Base-by-base conservation (phyloP, 306 rosid species). In the Bauhinia variegata region DNA sequence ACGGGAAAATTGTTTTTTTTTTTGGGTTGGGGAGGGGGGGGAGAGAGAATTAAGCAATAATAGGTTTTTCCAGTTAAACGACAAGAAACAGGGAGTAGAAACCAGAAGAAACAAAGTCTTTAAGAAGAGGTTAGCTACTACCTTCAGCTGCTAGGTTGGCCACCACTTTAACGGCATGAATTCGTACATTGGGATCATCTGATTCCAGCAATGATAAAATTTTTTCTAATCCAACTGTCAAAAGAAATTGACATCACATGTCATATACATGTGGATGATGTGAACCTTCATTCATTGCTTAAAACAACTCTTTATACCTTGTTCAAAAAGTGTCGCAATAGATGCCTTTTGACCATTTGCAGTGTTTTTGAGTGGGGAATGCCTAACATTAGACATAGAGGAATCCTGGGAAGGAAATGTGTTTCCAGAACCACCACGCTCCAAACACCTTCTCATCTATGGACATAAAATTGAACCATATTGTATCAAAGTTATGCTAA, bases 131-230 rank as follows among this genome's bases (percentile, higher is more conserved):
- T 68, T 47, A 74, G 60, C 62, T 61, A 80, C 65, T 75, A 84
- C 99, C 99, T 78, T 95, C 99, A 67, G 99, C 99, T 39, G 99
- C 99, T 44, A 95, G 79, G 82, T 95, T 95, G 80, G 99, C 99
- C 60, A 93, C 88, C 71, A 93, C 95, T 85, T 95, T 95, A 71
- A 95, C 99, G 36, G 99, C 99, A 88, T 95, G 97, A 73, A 95
- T 86, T 39, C 91, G 88, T 54, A 86, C 88, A 80, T 85, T 95
- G 69, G 93, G 83, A 82, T 95, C 99, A 47, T 95, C 99, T 2
- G 99, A 95, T 73, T 95, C 99, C 63, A 95, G 92, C 73, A 95
- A 81, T 17, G 96, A 80, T 84, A 90, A 82, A 68, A 95, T 86
- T 89, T 90, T 90, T 55, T 88, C 87, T 82, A 95, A 79, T 71